Evolutionary conservation across 768 basidiomycete genomes (phyloP).

Genomic region (Naganishia onofrii): DNA sequence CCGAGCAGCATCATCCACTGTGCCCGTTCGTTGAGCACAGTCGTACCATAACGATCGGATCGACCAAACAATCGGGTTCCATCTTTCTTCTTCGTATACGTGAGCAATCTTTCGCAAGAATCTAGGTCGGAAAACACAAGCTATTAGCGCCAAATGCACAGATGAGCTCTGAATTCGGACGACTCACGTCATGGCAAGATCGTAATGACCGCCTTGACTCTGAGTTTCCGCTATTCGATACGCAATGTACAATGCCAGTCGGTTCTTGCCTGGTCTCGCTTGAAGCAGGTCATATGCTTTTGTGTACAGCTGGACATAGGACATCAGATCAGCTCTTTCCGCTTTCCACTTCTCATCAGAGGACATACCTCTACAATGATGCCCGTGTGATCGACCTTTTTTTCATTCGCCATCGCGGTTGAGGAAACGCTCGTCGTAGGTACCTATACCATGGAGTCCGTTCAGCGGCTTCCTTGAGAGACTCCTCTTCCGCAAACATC

Average conservation of each 20-base stretch:
- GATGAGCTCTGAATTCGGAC: not conserved
- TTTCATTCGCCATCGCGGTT: constrained; percentile 82
- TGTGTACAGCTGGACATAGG: constrained; percentile 82
- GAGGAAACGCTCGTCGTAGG: not conserved
- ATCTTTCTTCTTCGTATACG: constrained; percentile 80
- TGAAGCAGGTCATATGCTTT: constrained; percentile 90
- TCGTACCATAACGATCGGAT: constrained; percentile 77
- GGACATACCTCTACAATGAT: constrained; percentile 76
- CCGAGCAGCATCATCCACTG: constrained; percentile 71
- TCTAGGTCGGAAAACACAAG: constrained; percentile 52
- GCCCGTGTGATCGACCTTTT: constrained; percentile 82
- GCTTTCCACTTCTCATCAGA: too few relatives aligned
- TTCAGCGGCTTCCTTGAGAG: not conserved
- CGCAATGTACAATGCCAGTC: constrained; percentile 85
- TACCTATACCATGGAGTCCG: not conserved
- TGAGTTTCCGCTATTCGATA: constrained; percentile 86
- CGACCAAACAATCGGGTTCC: constrained; percentile 70
- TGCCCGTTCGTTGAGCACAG: constrained; percentile 73
- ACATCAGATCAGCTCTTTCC: too few relatives aligned
- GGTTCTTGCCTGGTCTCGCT: constrained; percentile 73
- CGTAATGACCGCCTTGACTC: constrained; percentile 72
- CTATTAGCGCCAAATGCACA: not conserved
- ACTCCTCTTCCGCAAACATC: not conserved
- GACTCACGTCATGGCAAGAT: constrained; percentile 77
- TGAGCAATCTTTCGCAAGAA: constrained; percentile 91